Percentiles rank a stretch among this genome's conserved stretches.
Conservation (phyloP, 2,329 filamentous ascomycete genomes). For the Penicillium sp. region DNA sequence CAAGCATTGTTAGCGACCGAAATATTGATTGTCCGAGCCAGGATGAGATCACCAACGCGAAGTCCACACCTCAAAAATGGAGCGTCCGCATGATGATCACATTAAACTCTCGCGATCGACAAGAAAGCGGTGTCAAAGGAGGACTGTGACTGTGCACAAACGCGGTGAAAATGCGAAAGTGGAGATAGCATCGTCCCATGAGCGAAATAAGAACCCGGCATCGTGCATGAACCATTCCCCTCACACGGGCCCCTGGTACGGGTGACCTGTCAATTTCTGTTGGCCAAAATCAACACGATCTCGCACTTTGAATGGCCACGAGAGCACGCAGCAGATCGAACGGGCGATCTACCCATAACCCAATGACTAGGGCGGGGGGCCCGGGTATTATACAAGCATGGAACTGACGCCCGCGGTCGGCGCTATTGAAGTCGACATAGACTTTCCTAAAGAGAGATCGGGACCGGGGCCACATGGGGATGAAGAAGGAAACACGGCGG, state of each 20-base stretch:
- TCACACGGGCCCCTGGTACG: background rate
- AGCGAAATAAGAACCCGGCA: background rate
- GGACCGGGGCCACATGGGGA: conserved; percentile 1
- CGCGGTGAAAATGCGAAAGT: background rate
- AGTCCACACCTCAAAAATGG: background rate
- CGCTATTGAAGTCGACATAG: background rate
- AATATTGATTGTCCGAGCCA: background rate
- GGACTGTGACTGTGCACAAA: background rate
- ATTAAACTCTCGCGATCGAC: background rate
- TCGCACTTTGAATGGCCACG: background rate
- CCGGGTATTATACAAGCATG: conserved; percentile 1
- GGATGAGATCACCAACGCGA: background rate
- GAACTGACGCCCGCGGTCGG: background rate
- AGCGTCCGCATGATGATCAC: background rate
- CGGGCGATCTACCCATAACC: background rate
- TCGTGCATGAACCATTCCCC: background rate
- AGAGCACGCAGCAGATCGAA: background rate
- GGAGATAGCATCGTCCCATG: background rate
- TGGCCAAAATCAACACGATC: background rate
- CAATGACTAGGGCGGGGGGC: too few relatives aligned
- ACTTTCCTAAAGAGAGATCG: background rate
- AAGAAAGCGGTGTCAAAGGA: background rate
- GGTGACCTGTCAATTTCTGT: background rate
- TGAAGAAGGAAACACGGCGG: background rate
- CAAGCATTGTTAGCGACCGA: too few relatives aligned